Evolutionary conservation across 129 eudicot species (phyloP).

Genomic region (Scalesia atractyloides): DNA sequence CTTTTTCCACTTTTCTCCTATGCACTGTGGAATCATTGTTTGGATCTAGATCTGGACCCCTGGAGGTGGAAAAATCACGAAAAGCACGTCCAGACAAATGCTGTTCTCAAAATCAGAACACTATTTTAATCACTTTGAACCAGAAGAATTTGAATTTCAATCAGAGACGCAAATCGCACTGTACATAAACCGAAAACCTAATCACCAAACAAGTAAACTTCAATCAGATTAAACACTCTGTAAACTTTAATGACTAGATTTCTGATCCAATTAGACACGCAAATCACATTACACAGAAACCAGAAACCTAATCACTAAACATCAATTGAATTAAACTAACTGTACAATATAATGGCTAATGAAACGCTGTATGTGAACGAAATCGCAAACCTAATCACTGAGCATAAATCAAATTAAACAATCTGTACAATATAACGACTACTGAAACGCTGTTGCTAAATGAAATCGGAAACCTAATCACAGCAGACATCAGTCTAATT

Average conservation of each 20-base stretch:
- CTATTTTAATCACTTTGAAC: constrained; percentile 23
- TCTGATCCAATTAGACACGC: not conserved
- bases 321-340: not conserved
- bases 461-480: not conserved
- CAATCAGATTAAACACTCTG: constrained; percentile 11
- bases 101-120: constrained; percentile 53
- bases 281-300: not conserved
- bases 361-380: not conserved
- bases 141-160: constrained; percentile 2
- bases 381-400: not conserved
- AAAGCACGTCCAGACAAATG: constrained; percentile 70
- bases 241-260: constrained; percentile 1
- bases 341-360: not conserved
- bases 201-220: not conserved
- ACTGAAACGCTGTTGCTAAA: not conserved
- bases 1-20: constrained; percentile 61
- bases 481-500: too few species aligned
- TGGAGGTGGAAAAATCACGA: constrained; percentile 41
- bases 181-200: too few species aligned
- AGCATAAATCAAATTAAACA: not conserved
- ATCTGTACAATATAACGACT: not conserved
- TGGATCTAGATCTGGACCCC: constrained; percentile 84
- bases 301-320: not conserved
- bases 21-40: constrained; percentile 41
- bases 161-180: too few species aligned